Base-by-base conservation (phyloP, 1,284 basidiomycete species). In the Entoloma clypeatum region DNA sequence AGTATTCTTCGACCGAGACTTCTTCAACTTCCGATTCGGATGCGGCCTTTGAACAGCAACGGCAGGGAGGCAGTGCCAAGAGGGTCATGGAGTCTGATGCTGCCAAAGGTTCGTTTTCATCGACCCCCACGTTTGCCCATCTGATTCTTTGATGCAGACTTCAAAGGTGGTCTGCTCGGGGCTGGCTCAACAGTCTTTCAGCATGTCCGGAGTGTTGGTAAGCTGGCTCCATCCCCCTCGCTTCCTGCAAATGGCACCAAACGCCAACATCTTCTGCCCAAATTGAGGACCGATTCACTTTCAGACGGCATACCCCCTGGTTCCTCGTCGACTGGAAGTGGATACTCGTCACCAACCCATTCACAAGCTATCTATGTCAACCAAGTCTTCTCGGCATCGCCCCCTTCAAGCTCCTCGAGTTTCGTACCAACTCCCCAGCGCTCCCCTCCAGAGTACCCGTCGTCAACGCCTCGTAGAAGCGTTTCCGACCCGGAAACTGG, bases 121-220 rank as follows among this genome's bases (percentile, higher is more conserved):
- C 68, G 0, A 65, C 69, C 39, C 64, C 68, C 3, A 67, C 69
- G 9, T 58, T 69, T 0, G 71, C 70, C 1, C 71, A 74, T 22
- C 16, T 5, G 25, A 33, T 11, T 40, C 17, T 8, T 30, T 13
- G 4, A 18, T 28, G 4, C 31, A 50, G 55, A 52, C 10, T 36
- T 54, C 18, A 54, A 50, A 24, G 48, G 50, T 4, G 52, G 54
- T 16, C 29, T 53, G 6, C 36, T 55, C 7, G 55, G 54, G 19
- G 48, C 49, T 8, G 50, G 55, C 17, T 47, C 55, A 5, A 48
- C 43, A 2, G 52, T 57, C 16, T 28, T 57, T 5, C 53, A 57
- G 23, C 50, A 52, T 24, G 54, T 57, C 4, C 43, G 45, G 23
- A 55, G 52, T 37, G 54, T 52, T n/a, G 50, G 52, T n/a, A 50